Percentiles rank a stretch among this genome's conserved stretches.
These are phyloP conservation scores for Brassica hybrid DNA, from an alignment of 441 rosid species.

Conservation along the genomic window DNA sequence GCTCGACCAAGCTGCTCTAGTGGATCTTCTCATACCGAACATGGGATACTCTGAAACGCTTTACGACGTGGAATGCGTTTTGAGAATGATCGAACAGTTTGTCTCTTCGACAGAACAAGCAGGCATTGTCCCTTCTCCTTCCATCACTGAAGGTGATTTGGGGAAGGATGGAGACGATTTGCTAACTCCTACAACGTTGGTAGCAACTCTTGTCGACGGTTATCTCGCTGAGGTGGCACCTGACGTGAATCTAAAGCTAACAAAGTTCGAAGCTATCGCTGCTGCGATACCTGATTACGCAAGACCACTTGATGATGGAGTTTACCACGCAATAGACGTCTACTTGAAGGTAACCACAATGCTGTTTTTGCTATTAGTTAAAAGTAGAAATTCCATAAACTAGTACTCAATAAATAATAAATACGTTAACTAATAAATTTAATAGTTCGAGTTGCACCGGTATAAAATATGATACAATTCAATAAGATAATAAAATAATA, in stretches of 20 bases:
- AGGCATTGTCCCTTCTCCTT: slow-evolving; percentile 47
- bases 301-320: slow-evolving; percentile 68
- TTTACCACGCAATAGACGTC: slow-evolving; percentile 68
- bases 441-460: too few relatives aligned
- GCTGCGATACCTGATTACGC: slow-evolving; percentile 71
- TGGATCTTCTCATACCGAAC: slow-evolving; percentile 71
- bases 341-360: slow-evolving; percentile 52
- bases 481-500: too few relatives aligned
- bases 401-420: too few relatives aligned
- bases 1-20: slow-evolving; percentile 63
- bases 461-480: too few relatives aligned
- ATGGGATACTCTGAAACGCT: slow-evolving; percentile 64
- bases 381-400: too few relatives aligned
- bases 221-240: slow-evolving; percentile 71
- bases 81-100: slow-evolving; percentile 66
- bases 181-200: slow-evolving; percentile 54
- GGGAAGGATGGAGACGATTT: slow-evolving; percentile 44
- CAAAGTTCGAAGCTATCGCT: slow-evolving; percentile 70
- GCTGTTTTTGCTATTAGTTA: not conserved
- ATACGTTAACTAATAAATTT: too few relatives aligned
- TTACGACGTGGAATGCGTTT: slow-evolving; percentile 63
- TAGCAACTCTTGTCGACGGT: slow-evolving; percentile 63
- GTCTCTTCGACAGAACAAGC: slow-evolving; percentile 46
- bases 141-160: too few relatives aligned
- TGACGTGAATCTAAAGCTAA: slow-evolving; percentile 64